Percentiles rank a stretch among this genome's conserved stretches.
Evolutionary conservation across 1,139 yeast genomes (phyloP).

Genomic region (Barnettozyma hawaiiensis): DNA sequence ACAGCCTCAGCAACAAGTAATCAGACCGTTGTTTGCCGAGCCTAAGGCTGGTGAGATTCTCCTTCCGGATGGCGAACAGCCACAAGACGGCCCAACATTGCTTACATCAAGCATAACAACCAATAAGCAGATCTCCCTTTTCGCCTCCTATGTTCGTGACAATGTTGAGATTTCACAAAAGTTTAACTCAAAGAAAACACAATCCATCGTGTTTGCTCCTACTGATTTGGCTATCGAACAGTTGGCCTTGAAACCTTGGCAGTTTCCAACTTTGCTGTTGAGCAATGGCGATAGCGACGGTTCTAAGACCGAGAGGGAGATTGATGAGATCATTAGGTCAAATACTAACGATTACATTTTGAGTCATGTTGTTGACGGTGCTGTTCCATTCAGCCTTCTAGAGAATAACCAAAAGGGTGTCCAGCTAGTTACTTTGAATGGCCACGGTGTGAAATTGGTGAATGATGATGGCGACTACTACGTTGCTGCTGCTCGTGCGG

Average conservation of each 20-base stretch:
- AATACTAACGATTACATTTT: conserved; percentile 49
- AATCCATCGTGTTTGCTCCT: conserved; percentile 56
- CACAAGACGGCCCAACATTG: conserved; percentile 28
- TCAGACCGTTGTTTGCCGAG: conserved; percentile 8
- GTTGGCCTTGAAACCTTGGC: conserved; percentile 56
- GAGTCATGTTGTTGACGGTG: conserved; percentile 43
- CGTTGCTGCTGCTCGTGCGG: conserved; percentile 32
- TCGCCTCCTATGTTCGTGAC: conserved; percentile 53
- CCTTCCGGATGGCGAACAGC: conserved; percentile 24
- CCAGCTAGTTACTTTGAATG: conserved; percentile 36
- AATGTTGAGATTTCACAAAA: conserved; percentile 37
- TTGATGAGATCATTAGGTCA: conserved; percentile 37
- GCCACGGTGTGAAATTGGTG: conserved; percentile 39
- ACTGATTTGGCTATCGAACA: conserved; percentile 46
- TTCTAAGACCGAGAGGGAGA: conserved; percentile 32
- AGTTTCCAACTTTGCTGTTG: conserved; percentile 49
- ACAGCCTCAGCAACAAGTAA: not conserved
- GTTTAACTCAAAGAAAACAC: conserved; percentile 35
- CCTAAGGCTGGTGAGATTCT: conserved; percentile 7
- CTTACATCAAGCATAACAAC: conserved; percentile 36
- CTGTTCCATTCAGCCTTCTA: conserved; percentile 24
- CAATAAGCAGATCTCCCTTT: conserved; percentile 40
- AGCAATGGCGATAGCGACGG: conserved; percentile 30
- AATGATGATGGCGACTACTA: conserved; percentile 38
- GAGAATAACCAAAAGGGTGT: conserved; percentile 26